Base-by-base conservation (phyloP, 2,329 filamentous ascomycete species). In the Beauveria sp. region DNA sequence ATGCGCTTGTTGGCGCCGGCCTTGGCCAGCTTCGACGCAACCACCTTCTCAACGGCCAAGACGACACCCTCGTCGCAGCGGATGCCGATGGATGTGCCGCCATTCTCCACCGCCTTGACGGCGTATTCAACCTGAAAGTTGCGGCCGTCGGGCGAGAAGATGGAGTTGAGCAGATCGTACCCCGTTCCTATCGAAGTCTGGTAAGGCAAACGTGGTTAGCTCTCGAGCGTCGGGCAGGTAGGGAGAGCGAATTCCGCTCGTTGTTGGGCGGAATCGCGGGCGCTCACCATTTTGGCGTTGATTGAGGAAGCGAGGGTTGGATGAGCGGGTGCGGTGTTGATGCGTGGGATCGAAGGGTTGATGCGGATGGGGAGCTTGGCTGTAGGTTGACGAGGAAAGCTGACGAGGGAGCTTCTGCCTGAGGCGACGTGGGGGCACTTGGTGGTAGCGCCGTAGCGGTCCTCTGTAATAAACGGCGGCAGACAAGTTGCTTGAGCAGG, bases 91-190 rank as follows among this genome's bases (percentile, higher is more conserved):
- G 92, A 92, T 60, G 94, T 99, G 72, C 94, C 93, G 67, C 93
- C 94, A 71, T 96, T 97, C 80, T 99, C 94, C 65, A 99, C 94
- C 61, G 94, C 94, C 83, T 99, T 99, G 69, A 96, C 89, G 68
- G 94, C 94, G 76, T 99, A 99, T 83, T 99, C 94, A 76, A 96
- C 91, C 79, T 99, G 94, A 78, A 99, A 99, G 78, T 99, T 99
- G 70, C 94, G 90, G 73, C 94, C 94, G 80, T 99, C 94, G 67
- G 94, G 94, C 54, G 94, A 97, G 84, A 97, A 99, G 81, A 97
- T 96, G 72, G 94, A 97, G 85, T 99, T 99, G 75, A 91, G 91
- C 71, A 99, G 89, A 86, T 99, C 94, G 81, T 99, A 99, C 73
- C 94, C 94, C 71, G 94, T 99, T 74, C 94, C 94, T 89, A 99